These are phyloP conservation scores for Pycnococcus provasolii DNA, from an alignment of 139 green algal genomes.

Conservation along the genomic window DNA sequence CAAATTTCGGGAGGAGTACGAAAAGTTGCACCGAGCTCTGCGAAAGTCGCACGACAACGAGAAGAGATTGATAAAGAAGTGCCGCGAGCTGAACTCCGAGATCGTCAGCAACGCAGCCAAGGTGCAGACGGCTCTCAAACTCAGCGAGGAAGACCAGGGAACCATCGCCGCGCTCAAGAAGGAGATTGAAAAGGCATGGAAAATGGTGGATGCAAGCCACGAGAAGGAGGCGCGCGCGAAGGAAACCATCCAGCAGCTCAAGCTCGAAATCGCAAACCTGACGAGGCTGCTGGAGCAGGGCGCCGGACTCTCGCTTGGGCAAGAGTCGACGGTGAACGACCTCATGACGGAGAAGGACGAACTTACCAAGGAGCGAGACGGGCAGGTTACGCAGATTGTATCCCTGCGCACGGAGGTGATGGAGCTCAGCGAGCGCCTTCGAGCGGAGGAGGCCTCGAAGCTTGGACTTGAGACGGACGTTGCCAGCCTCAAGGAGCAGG, in stretches of 20 bases:
- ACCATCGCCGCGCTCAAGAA: conserved; percentile 74
- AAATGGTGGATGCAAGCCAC: conserved; percentile 67
- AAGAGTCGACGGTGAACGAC: conserved; percentile 56
- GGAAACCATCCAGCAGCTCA: conserved; percentile 63
- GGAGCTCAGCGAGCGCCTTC: conserved; percentile 56
- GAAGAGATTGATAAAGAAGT: conserved; percentile 71
- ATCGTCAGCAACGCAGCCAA: conserved; percentile 79
- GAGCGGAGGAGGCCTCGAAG: conserved; percentile 51
- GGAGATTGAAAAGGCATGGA: conserved; percentile 88
- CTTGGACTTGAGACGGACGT: conserved; percentile 53
- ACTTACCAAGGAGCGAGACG: conserved; percentile 21
- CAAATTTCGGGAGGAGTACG: conserved; percentile 71
- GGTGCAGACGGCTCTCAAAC: conserved; percentile 74
- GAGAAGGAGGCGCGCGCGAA: conserved; percentile 81
- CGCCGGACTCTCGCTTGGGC: conserved; percentile 53
- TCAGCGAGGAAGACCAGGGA: conserved; percentile 77
- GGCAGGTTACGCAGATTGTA: conserved; percentile 46
- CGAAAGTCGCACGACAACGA: conserved; percentile 82
- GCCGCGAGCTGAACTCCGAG: conserved; percentile 72
- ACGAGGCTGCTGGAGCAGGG: conserved; percentile 66
- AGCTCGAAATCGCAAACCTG: conserved; percentile 74
- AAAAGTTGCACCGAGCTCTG: conserved; percentile 73
- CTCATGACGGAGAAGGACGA: conserved; percentile 16
- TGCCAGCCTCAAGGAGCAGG: conserved; percentile 44
- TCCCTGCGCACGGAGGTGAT: conserved; percentile 41